Base-by-base conservation (phyloP, 1,139 yeast genomes). In the Komagataea norvegica region DNA sequence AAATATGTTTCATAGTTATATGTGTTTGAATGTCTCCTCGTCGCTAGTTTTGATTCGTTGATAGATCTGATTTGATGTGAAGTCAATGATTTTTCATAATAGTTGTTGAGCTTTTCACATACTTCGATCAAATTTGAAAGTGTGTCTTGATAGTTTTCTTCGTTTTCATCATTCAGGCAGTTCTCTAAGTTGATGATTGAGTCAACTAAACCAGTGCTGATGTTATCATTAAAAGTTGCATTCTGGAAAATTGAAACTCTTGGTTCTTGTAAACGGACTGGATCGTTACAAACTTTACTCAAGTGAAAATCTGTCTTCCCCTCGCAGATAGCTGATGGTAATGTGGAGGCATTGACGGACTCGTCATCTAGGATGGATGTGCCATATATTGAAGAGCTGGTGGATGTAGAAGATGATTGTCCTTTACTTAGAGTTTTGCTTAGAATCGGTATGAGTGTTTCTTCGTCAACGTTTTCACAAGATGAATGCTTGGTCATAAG, bases 1-100 rank as follows among this genome's bases (percentile, higher is more conserved):
- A 74, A 74, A 45, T 85, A 84, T 10, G 66, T 65, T 38, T 78
- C 82, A 55, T 84, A 84, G 55, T 56, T 70, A 75, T 64, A 80
- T 54, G 53, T 70, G 59, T 37, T 65, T 43, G 48, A 61, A 67
- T 58, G 56, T 6, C 35, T 43, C 23, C 44, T 45, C 9, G 41
- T 44, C 10, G 40, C 37, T 7, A 29, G n/a, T 9, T 47, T 46
- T 3, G 45, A 38, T 6, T 38, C 38, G 21, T 47, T 44, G 18
- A 56, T 54, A 36, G 43, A 25, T 36, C 42, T 36, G 31, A 36
- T 30, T 39, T 48, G 29, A 18, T 40, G 32, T 1, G 24, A 13
- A 10, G 45, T 29, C 14, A 39, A 35, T 20, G 43, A 37, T 17
- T 34, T 43, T 5, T 45, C 38, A 36, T 46, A 48, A 25, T 42